Evolutionary conservation across 1,139 yeast genomes (phyloP).

Genomic region (Sporopachydermia cereana): DNA sequence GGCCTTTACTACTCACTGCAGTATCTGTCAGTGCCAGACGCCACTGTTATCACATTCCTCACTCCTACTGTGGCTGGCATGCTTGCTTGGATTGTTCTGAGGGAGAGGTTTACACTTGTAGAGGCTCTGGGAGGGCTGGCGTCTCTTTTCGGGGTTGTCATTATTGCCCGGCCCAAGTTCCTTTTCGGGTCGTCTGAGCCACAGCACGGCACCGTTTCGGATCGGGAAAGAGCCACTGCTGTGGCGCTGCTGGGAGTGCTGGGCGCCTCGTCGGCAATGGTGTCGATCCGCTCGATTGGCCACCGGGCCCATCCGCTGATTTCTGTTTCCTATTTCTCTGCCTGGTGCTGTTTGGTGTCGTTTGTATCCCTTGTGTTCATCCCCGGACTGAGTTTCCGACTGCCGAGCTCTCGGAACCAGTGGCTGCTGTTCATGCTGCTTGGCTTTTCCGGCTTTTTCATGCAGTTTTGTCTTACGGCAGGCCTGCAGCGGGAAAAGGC

Average conservation of each 20-base stretch:
- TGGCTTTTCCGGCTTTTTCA: conserved; percentile 70
- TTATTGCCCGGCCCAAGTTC: conserved; percentile 77
- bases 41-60: conserved; percentile 69
- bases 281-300: conserved; percentile 65
- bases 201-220: conserved; percentile 19
- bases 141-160: conserved; percentile 63
- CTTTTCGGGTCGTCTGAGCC: conserved; percentile 29
- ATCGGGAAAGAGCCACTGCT: conserved; percentile 41
- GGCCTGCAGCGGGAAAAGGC: conserved; percentile 81
- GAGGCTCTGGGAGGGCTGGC: conserved; percentile 62
- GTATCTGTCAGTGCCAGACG: conserved; percentile 66
- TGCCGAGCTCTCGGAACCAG: conserved; percentile 49
- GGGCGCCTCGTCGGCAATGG: conserved; percentile 63
- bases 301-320: conserved; percentile 67
- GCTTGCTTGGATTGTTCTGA: conserved; percentile 54
- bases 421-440: conserved; percentile 52
- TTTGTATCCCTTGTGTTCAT: conserved; percentile 34
- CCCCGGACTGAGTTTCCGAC: conserved; percentile 48
- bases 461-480: conserved; percentile 69
- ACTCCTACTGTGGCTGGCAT: conserved; percentile 71
- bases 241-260: conserved; percentile 60
- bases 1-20: conserved; percentile 64
- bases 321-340: conserved; percentile 67
- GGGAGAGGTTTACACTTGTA: conserved; percentile 52
- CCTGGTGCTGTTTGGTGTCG: conserved; percentile 45